Conservation (phyloP, 768 basidiomycete genomes). For the Boletus insuetus region DNA sequence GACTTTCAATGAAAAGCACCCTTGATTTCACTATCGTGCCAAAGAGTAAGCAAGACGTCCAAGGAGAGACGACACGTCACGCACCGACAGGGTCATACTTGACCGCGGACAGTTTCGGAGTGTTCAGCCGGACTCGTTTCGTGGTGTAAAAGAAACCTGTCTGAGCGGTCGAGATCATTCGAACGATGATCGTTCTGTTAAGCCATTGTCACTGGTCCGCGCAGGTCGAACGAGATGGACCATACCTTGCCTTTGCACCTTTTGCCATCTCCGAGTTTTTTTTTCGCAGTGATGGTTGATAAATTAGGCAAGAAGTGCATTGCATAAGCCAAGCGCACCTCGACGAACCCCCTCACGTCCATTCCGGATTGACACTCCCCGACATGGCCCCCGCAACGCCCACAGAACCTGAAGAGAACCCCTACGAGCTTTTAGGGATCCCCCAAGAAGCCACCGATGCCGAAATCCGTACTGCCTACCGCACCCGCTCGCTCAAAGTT, state of each 20-base stretch:
- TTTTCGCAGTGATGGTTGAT: background rate
- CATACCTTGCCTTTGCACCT: constrained; percentile 60
- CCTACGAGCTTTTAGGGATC: constrained; percentile 71
- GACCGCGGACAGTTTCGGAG: constrained; percentile 81
- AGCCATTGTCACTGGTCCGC: background rate
- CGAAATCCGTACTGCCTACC: constrained; percentile 78
- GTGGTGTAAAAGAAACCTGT: constrained; percentile 93
- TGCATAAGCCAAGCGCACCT: constrained; percentile 6
- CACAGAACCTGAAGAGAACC: constrained; percentile 59
- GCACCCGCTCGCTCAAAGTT: constrained; percentile 77
- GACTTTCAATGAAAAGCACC: constrained; percentile 78
- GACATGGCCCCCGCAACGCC: constrained; percentile 26
- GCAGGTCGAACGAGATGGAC: background rate
- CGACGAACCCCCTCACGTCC: background rate
- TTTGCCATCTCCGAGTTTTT: constrained; percentile 44
- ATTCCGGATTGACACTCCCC: background rate
- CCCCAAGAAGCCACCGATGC: constrained; percentile 65
- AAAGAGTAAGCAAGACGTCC: background rate
- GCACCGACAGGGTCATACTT: constrained; percentile 88
- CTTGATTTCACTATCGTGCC: constrained; percentile 54
- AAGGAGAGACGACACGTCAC: constrained; percentile 20
- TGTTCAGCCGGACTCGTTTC: constrained; percentile 60
- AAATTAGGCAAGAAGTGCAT: constrained; percentile 10
- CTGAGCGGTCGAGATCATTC: constrained; percentile 86
- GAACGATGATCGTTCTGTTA: constrained; percentile 76